A percentile compares a stretch with the other conserved stretches of the same genome.
phyloP scores from a whole-genome alignment of 2,329 filamentous ascomycete species.

The Fusarium sp. region DNA sequence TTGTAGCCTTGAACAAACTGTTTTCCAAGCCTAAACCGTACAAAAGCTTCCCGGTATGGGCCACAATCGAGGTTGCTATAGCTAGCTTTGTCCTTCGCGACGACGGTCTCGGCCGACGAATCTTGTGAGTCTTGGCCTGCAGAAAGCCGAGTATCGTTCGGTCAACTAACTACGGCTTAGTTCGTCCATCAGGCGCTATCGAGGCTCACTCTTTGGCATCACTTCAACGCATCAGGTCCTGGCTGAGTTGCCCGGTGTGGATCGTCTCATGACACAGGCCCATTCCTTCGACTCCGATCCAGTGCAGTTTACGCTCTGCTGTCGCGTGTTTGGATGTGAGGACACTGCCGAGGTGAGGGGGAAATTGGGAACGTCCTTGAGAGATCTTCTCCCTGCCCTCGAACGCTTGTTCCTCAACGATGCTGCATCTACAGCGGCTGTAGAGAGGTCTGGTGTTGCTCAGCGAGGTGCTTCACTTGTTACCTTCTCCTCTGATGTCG shows the following conservation, averaged over 20 bases:
- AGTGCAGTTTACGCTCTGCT: constrained; percentile 27
- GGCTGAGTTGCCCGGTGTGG: constrained; percentile 26
- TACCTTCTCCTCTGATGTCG: constrained; percentile 19
- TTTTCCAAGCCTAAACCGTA: background rate
- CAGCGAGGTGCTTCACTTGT: constrained; percentile 29
- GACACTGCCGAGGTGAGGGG: constrained; percentile 12
- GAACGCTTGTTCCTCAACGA: constrained; percentile 40
- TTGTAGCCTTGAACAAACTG: background rate
- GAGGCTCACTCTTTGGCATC: constrained; percentile 37
- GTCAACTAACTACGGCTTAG: background rate
- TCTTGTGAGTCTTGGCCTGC: constrained; percentile 16
- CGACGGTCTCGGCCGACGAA: constrained; percentile 21
- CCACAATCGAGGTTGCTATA: constrained; percentile 27
- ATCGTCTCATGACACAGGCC: constrained; percentile 29
- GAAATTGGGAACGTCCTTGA: constrained; percentile 17
- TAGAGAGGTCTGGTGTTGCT: constrained; percentile 26
- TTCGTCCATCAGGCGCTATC: constrained; percentile 16
- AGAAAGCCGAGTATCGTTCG: background rate
- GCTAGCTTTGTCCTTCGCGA: constrained; percentile 21
- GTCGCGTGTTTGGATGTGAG: constrained; percentile 28
- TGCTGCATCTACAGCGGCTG: constrained; percentile 28
- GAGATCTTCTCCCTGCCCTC: constrained; percentile 22
- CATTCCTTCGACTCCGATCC: constrained; percentile 22
- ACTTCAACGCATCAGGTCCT: constrained; percentile 35
- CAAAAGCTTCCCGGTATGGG: constrained; percentile 14